Evolutionary conservation across 78 protist species (phyloP).

Genomic region (Dictyostelium firmibasis): DNA sequence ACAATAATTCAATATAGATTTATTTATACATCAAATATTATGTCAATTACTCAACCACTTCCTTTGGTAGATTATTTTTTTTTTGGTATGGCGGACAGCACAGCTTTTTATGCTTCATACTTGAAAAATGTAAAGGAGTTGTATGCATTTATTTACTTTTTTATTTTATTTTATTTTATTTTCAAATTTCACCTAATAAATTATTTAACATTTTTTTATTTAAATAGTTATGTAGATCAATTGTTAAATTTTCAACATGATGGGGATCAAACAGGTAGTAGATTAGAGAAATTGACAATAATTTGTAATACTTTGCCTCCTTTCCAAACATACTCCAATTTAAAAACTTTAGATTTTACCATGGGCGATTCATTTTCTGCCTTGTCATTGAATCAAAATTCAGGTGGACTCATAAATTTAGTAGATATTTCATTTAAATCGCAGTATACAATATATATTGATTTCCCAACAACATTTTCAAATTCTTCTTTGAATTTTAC

Average conservation of each 20-base stretch:
- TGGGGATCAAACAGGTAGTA: not conserved
- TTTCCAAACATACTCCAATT: not conserved
- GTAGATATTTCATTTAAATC: too few relatives aligned
- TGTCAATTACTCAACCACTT: not conserved
- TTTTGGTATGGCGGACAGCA: not conserved
- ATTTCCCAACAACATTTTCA: too few relatives aligned
- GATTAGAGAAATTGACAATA: too few relatives aligned
- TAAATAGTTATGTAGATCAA: too few relatives aligned
- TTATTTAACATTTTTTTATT: too few relatives aligned
- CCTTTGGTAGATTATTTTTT: not conserved
- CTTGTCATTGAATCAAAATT: not conserved
- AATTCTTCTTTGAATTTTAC: too few relatives aligned
- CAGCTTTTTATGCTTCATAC: not conserved
- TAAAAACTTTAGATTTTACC: not conserved
- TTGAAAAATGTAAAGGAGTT: not conserved
- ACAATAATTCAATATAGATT: not conserved
- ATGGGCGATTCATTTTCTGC: not conserved
- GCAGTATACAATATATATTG: too few relatives aligned
- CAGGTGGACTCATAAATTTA: too few relatives aligned
- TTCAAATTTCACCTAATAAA: too few relatives aligned
- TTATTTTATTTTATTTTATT: too few relatives aligned
- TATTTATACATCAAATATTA: not conserved
- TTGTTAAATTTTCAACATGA: not conserved
- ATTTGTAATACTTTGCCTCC: not conserved
- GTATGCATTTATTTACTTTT: not conserved